Evolutionary conservation across 169 alveolate species (phyloP), one percentile per base, ranked within the genome.

Genomic region (Cryptosporidium felis): DNA sequence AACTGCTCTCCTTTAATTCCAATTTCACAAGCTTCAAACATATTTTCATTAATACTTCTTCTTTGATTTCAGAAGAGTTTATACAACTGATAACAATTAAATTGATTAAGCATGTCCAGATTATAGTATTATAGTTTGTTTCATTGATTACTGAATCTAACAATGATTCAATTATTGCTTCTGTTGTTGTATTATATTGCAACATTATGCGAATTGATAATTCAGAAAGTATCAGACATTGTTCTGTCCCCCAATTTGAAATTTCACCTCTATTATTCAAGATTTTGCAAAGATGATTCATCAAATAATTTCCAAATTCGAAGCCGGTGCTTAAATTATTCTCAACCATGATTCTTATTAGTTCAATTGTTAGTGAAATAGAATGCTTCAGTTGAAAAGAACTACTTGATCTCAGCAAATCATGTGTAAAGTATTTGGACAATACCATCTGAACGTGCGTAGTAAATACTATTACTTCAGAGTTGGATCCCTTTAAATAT

Each of bases 221-320:
- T 34, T 74, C 85, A 2, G 60, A 16, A 0, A 74, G 45, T 6
- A 36, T 23, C 14, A 74, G 16, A 40, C 65, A 74, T 26, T 74
- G 85, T 9, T 1, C 0, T 16, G 56, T 21, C 5, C 74, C 67
- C 85, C 85, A 74, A 16, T 74, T 53, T 2, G 85, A 32, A 34
- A 74, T 49, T 21, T 53, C 18, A 8, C 28, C 14, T 9, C 40
- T 36, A 47, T 16, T 32, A 5, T 28, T 5, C n/a, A 42, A 26
- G 6, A 30, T 53, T 53, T 60, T 74, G 56, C 85, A 74, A 53
- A 74, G 40, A 16, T 74, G 85, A 42, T 53, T 74, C 67, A 74
- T 23, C 8, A 74, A 28, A 74, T 74, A 74, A 16, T 40, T 49
- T 16, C 85, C 85, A 4, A 74, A 74, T 28, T 74, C 85, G 36